These are phyloP conservation scores for Nitzschia inconspicua DNA, from an alignment of 108 stramenopile genomes.

Conservation along the genomic window DNA sequence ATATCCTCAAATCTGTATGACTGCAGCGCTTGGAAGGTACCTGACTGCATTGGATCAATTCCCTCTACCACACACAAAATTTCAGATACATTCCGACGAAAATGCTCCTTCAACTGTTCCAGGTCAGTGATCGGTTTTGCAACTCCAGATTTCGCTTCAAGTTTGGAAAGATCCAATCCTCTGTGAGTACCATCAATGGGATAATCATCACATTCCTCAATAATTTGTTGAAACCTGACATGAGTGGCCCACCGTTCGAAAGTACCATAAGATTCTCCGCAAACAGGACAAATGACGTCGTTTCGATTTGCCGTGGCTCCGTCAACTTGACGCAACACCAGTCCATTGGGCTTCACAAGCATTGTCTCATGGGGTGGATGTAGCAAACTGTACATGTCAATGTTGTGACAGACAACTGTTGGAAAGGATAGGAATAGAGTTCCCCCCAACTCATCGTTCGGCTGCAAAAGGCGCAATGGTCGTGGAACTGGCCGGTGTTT, in stretches of 20 bases:
- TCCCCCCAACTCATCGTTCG: constrained; percentile 69
- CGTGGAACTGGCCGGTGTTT: constrained; percentile 48
- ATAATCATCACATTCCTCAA: constrained; percentile 48
- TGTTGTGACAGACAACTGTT: constrained; percentile 45
- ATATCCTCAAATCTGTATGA: constrained; percentile 76
- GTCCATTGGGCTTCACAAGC: constrained; percentile 23
- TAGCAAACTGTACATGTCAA: constrained; percentile 51
- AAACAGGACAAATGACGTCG: constrained; percentile 58
- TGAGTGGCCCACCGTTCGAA: constrained; percentile 47
- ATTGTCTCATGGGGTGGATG: constrained; percentile 20
- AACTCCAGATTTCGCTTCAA: too few species aligned
- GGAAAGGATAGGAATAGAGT: constrained; percentile 52
- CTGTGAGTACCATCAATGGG: constrained; percentile 19
- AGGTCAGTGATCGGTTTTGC: constrained; percentile 19
- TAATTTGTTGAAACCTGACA: constrained; percentile 43
- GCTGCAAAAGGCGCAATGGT: constrained; percentile 47
- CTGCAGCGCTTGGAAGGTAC: constrained; percentile 78
- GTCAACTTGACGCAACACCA: constrained; percentile 51
- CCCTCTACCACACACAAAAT: constrained; percentile 72
- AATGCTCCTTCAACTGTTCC: constrained; percentile 36
- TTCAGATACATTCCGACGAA: constrained; percentile 43
- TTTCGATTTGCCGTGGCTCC: constrained; percentile 37
- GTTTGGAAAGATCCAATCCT: constrained; percentile 12
- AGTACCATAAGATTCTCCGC: constrained; percentile 64
- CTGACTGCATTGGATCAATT: constrained; percentile 62